phyloP scores from a whole-genome alignment of 2,329 filamentous ascomycete species.

The Graphiopsis chlorocephala region DNA sequence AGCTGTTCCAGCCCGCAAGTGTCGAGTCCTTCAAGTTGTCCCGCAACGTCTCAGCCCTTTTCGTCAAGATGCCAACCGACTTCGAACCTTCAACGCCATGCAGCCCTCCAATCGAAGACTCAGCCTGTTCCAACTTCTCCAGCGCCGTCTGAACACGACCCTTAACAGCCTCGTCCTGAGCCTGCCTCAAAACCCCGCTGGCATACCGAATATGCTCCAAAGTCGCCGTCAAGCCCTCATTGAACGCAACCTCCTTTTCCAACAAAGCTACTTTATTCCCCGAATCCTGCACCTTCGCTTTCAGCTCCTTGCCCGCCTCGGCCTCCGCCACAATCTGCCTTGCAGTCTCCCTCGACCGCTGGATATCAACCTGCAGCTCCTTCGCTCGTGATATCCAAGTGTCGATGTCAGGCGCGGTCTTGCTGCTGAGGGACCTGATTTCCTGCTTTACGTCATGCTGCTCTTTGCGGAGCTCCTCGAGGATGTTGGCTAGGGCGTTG shows the following conservation, averaged over 20 bases:
- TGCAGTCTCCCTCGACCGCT: slow-evolving; percentile 73
- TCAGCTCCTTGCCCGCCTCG: slow-evolving; percentile 63
- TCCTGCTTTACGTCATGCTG: slow-evolving; percentile 61
- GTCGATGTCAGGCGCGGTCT: slow-evolving; percentile 75
- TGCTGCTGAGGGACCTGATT: slow-evolving; percentile 71
- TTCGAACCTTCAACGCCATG: slow-evolving; percentile 35
- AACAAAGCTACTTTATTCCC: slow-evolving; percentile 55
- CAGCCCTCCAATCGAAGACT: slow-evolving; percentile 58
- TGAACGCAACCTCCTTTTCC: slow-evolving; percentile 59
- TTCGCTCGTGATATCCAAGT: slow-evolving; percentile 84
- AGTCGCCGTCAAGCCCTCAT: slow-evolving; percentile 50
- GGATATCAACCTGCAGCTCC: slow-evolving; percentile 80
- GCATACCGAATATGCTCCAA: slow-evolving; percentile 52
- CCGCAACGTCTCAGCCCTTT: slow-evolving; percentile 63
- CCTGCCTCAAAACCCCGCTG: slow-evolving; percentile 48
- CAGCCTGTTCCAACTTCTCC: slow-evolving; percentile 46
- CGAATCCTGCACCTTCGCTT: slow-evolving; percentile 63
- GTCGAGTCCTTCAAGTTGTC: slow-evolving; percentile 65
- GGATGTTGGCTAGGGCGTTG: slow-evolving; percentile 48
- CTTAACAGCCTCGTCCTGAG: slow-evolving; percentile 43
- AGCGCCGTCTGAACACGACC: slow-evolving; percentile 49
- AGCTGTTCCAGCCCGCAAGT: slow-evolving; percentile 65
- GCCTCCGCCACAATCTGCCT: slow-evolving; percentile 77
- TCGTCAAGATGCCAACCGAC: slow-evolving; percentile 39
- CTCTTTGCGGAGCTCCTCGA: slow-evolving; percentile 51